Evolutionary conservation across 495 filamentous ascomycete species (phyloP), one percentile per base, ranked within the genome.

Genomic region (Achaetomiella virescens): DNA sequence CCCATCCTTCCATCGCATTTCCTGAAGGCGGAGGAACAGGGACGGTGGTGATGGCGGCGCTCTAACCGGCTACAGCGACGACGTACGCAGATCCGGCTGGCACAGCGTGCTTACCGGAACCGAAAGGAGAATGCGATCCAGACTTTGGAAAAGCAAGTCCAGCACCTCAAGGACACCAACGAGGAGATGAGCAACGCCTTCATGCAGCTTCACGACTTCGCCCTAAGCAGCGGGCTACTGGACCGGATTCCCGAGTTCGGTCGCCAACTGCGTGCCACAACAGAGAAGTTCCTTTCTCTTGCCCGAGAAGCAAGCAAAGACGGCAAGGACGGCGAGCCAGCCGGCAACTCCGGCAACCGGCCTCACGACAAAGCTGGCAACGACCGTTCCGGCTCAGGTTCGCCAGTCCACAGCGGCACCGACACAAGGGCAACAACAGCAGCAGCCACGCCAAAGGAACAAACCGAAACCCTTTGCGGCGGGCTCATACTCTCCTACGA

Each of bases 31-130:
- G 6, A 17, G n/a, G 15, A 21, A 9, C 17, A 2, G 18, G 40
- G 40, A 20, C 17, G 12, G 17, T 42, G n/a, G 20, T 42, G 38
- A 40, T 37, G 48, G 57, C 48, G 61, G 33, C 7, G 22, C 43
- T 65, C 33, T 57, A 58, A 42, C 54, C 51, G 52, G 18, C 61
- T 49, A 57, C 62, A 95, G 88, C 83, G 88, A 45, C 83, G 90
- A 33, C 81, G 90, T 48, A 91, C 86, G n/a, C 90, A 95, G 70
- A 91, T 92, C 52, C 83, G 90, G 36, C 77, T 93, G 52, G 90
- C 90, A 10, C 90, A 95, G 64, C 78, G 89, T 31, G 89, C 89
- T 2, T 95, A 95, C 63, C 83, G 90, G 10, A 82, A 88, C 59
- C 84, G 89, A 15, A 92, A 93, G 65, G 89, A 95, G 65, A 87